Base-by-base conservation (phyloP, 2,329 filamentous ascomycete genomes). In the Ilyonectria sp. region DNA sequence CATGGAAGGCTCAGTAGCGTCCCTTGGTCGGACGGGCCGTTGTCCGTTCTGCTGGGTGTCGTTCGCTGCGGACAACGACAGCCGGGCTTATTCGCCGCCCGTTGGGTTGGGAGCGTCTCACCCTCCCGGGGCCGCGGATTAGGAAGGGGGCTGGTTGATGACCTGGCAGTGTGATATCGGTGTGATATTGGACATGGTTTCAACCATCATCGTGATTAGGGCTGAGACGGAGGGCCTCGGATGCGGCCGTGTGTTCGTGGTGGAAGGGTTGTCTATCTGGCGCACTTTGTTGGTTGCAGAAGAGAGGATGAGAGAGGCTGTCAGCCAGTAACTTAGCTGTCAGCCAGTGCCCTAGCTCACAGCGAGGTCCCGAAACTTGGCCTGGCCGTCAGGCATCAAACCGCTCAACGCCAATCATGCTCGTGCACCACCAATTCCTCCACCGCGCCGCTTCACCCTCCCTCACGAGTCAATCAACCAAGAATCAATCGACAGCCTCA, bases 181-280 rank as follows among this genome's bases (percentile, higher is more conserved):
- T 13, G 46, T 26, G 23, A 26, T 29, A 49, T 49, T 9, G 5
- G 13, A 17, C 31, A 33, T 40, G 35, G 19, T 26, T 31, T 17
- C 40, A 26, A 26, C 26, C 40, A 43, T 43, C 15, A 3, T 8
- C n/a, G 19, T 9, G 26, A 53, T 58, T 64, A 64, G 60, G 69
- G 60, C 66, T 60, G 61, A 71, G 49, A 61, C 29, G 23, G n/a
- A 71, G 40, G 62, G 72, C 69, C 72, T 74, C 71, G 63, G 65
- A 65, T 72, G 33, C 50, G 72, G 65, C 58, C 69, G 63, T 59
- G 47, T 60, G 63, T 74, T 61, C 58, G 52, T 58, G 26, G 50
- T 43, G 44, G 63, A 43, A 37, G 54, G 47, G 40, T n/a, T 43
- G 50, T 33, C 23, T 50, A 37, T n/a, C 29, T 35, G 43, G n/a